Conservation (phyloP, 345 rosid genomes). For the Linum trigynum region DNA sequence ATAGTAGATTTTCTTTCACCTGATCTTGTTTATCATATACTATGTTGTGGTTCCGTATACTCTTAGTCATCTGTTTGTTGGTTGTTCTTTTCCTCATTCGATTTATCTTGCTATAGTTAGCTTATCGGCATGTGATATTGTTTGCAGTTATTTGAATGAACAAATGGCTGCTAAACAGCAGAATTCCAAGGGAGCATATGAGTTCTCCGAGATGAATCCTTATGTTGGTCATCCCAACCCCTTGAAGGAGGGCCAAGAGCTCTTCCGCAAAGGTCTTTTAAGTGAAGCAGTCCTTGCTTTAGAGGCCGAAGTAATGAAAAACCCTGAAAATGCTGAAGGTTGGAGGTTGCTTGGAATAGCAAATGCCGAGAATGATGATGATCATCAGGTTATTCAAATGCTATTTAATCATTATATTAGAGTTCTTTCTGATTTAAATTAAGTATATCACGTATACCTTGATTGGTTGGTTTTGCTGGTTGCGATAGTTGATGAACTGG, state of each 20-base stretch:
- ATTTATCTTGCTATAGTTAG: not conserved
- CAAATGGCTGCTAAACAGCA: slow-evolving; percentile 53
- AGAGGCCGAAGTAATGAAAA: slow-evolving; percentile 98
- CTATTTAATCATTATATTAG: not conserved
- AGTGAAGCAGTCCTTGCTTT: slow-evolving; percentile 99
- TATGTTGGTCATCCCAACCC: slow-evolving; percentile 98
- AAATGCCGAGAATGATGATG: slow-evolving; percentile 98
- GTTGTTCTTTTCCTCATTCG: not conserved
- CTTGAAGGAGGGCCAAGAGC: slow-evolving; percentile 88
- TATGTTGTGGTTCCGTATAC: not conserved
- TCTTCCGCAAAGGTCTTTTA: slow-evolving; percentile 93
- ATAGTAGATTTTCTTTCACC: not conserved
- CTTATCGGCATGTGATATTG: not conserved
- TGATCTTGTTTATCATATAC: not conserved
- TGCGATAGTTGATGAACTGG: not conserved
- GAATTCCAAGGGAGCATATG: slow-evolving; percentile 78
- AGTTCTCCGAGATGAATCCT: slow-evolving; percentile 98
- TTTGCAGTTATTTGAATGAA: slow-evolving; percentile 57
- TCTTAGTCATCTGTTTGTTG: not conserved
- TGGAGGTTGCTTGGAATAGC: slow-evolving; percentile 99
- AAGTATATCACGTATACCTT: not conserved
- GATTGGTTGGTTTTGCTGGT: not conserved
- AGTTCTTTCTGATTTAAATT: slow-evolving; percentile 5
- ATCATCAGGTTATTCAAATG: slow-evolving; percentile 68
- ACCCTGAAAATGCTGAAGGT: slow-evolving; percentile 94